Base-by-base conservation (phyloP, 2,329 filamentous ascomycete species). In the Periglandula ipomoeae region DNA sequence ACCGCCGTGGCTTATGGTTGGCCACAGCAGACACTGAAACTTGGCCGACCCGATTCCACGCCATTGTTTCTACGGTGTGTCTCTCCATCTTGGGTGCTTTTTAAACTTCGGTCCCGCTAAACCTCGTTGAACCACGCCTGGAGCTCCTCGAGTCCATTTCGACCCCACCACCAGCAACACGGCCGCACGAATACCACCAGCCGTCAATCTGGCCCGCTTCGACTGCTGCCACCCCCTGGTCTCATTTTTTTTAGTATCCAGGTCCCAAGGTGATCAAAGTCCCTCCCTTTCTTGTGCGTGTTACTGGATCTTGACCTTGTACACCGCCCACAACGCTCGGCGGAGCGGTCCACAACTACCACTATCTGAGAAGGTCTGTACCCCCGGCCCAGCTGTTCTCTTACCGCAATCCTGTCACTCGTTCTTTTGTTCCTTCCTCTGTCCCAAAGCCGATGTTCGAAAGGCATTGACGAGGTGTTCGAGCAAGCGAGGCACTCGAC, bases 281-380 rank as follows among this genome's bases (percentile, higher is more conserved):
- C n/a, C 13, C 23, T 37, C n/a, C 11, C 20, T 40, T 44, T 44
- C 24, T 37, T 44, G 30, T 39, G 35, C 41, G 32, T 41, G 6
- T 45, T n/a, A 38, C 20, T 37, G 35, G 40, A 32, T 20, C 40
- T 42, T 32, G 17, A 24, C 45, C 41, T 38, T 45, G 45, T 42
- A 40, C 26, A 46, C 32, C 49, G 46, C 41, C 49, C 46, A 45
- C 45, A 15, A 41, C 20, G 37, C 37, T 40, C 46, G 39, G 46
- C 42, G 37, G 46, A 35, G 49, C 35, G 42, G 38, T 51, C 46
- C 49, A 51, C 45, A 27, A 35, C 37, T 41, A 48, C 9, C 40
- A 51, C 26, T 26, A 37, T 37, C 15, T 40, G 24, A 22, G 30
- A 46, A 38, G 23, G 26, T 41, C 32, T 51, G 15, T 13, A 40